Base-by-base conservation (phyloP, 164 flowering plant species). In the Taxillus chinensis region DNA sequence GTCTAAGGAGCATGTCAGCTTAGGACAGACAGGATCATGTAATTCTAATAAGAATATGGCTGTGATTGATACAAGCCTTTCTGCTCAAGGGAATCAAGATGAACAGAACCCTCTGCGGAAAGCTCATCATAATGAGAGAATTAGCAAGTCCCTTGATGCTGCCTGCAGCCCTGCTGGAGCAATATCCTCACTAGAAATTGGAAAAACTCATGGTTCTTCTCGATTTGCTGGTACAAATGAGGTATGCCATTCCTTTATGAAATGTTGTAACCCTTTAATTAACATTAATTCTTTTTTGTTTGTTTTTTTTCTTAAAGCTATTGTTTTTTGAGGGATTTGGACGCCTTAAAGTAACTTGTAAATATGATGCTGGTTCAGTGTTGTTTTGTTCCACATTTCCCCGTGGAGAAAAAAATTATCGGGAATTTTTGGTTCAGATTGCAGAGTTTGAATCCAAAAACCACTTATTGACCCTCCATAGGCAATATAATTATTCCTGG, bases 241-340 rank as follows among this genome's bases (percentile, higher is more conserved):
- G 82, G 85, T 81, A 78, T 52, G 53, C 57, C n/a, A 40, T 71
- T 45, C 12, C 3, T 62, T 51, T 61, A 11, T 53, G 2, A 38
- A 27, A 3, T 61, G 41, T 43, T 5, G 46, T 43, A 0, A 27
- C 46, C 46, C 46, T 5, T 5, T 43, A 5, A 6, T 43, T 43
- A 11, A 7, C 51, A 48, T 48, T 2, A 14, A 7, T 11, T 8
- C n/a, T n/a, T n/a, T n/a, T n/a, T n/a, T n/a, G n/a, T n/a, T n/a
- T n/a, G n/a, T 11, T 48, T 11, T 48, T 27, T 27, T 27, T 27
- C 27, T 27, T 27, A 27, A 27, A 27, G 27, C 27, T 27, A 27
- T 27, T 27, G 27, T 27, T 27, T 27, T 27, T 27, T 27, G 27
- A 27, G 27, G 27, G 27, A 27, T 27, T 27, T 27, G 27, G 27